Percentiles rank a stretch among this genome's conserved stretches.
phyloP scores from a whole-genome alignment of 768 basidiomycete genomes.

The Lepiota venenata region DNA sequence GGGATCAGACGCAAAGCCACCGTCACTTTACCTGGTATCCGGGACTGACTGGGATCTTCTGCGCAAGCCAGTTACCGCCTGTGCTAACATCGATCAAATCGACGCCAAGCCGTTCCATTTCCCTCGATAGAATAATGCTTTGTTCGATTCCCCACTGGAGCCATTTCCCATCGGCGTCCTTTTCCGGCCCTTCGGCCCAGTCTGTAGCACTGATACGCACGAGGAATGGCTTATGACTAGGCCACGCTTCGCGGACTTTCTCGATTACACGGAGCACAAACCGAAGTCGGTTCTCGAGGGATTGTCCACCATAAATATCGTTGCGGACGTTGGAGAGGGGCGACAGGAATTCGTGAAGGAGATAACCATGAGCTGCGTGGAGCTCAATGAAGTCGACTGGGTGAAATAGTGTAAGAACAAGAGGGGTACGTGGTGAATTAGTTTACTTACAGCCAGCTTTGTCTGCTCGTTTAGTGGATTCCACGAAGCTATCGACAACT shows the following conservation, averaged over 20 bases:
- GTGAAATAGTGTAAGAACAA: not conserved
- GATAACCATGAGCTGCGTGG: constrained; percentile 70
- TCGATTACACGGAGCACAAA: not conserved
- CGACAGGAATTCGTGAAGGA: constrained; percentile 57
- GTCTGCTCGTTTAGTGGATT: constrained; percentile 51
- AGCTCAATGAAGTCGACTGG: constrained; percentile 70
- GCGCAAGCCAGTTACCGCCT: constrained; percentile 61
- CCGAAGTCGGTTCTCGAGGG: constrained; percentile 5
- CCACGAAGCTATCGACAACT: constrained; percentile 58
- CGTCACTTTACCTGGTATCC: constrained; percentile 77
- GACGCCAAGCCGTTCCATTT: constrained; percentile 58
- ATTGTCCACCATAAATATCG: constrained; percentile 5
- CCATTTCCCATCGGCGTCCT: too few relatives aligned
- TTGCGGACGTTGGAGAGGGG: constrained; percentile 8
- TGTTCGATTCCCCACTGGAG: constrained; percentile 29
- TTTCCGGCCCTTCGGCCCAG: too few relatives aligned
- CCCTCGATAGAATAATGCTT: constrained; percentile 52
- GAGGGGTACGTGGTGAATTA: not conserved
- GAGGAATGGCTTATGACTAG: constrained; percentile 4
- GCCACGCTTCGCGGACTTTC: constrained; percentile 6
- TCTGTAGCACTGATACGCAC: constrained; percentile 20
- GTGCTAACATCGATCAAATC: constrained; percentile 72
- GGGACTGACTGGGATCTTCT: constrained; percentile 53
- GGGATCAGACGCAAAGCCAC: too few relatives aligned
- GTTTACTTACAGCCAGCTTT: constrained; percentile 53